These are phyloP conservation scores for Alternaria sp. DNA, from an alignment of 2,329 filamentous ascomycete genomes.

Conservation along the genomic window DNA sequence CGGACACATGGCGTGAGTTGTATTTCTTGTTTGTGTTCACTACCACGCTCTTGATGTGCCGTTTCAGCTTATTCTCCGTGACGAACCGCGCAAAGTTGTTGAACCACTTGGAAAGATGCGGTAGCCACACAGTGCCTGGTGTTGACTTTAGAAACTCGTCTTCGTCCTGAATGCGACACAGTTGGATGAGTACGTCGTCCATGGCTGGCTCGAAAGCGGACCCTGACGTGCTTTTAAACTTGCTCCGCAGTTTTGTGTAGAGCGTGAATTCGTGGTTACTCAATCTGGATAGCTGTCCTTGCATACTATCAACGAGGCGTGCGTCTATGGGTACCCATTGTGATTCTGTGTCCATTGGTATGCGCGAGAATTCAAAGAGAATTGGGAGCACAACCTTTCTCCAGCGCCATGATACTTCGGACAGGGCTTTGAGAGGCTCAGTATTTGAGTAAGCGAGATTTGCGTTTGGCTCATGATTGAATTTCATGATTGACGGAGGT, in stretches of 20 bases:
- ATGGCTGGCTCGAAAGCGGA: conserved; percentile 43
- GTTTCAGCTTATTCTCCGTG: conserved; percentile 33
- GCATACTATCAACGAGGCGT: conserved; percentile 46
- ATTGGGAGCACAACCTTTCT: conserved; percentile 44
- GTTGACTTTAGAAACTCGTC: conserved; percentile 42
- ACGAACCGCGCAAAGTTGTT: conserved; percentile 33
- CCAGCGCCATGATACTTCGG: conserved; percentile 45
- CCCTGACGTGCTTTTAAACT: conserved; percentile 44
- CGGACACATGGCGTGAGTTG: conserved; percentile 41
- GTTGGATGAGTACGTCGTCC: conserved; percentile 46
- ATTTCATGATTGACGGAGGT: conserved; percentile 46
- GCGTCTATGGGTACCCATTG: conserved; percentile 50
- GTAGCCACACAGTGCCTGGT: conserved; percentile 41
- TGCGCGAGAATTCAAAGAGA: conserved; percentile 43
- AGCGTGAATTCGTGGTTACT: conserved; percentile 47
- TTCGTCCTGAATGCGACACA: conserved; percentile 43
- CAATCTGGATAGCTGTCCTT: conserved; percentile 40
- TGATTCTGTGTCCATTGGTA: conserved; percentile 39
- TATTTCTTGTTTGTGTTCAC: conserved; percentile 55
- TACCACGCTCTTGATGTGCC: conserved; percentile 59
- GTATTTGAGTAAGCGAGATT: conserved; percentile 35
- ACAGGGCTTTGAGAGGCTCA: conserved; percentile 43
- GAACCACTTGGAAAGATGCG: conserved; percentile 41
- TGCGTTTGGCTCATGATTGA: conserved; percentile 44
- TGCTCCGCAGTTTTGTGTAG: conserved; percentile 45